Evolutionary conservation across 495 filamentous ascomycete species (phyloP), one percentile per base, ranked within the genome.

Genomic region (Aspergillus taichungensis): DNA sequence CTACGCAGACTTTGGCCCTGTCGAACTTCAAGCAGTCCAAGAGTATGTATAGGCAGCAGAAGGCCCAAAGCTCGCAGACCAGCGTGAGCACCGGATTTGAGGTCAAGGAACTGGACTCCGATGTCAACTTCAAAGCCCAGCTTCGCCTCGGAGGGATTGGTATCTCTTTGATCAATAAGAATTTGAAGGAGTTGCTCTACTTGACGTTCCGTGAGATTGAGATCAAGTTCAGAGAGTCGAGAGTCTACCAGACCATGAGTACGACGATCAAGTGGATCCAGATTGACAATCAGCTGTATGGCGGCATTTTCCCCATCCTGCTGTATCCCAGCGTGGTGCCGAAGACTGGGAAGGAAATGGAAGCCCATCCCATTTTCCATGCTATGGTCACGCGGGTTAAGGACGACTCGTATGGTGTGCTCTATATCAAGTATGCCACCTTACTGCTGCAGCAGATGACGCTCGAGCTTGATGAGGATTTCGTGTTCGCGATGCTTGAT

Each of bases 321-420:
- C 72, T 97, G 33, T 98, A 98, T 59, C 92, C 92, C 8, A 95
- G 88, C 62, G 92, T 98, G n/a, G 92, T 98, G 8, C 94, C 94
- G 2, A 97, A 97, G 71, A 92, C 89, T 46, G 89, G 88, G 24
- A 91, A 88, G 65, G 94, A 98, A 64, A 94, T 95, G 67, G 94
- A 96, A 49, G 82, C 88, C 8, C 92, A 98, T 67, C 92, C 92
- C 1, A 96, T 90, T 34, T 77, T 98, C 57, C 91, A 95, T 53
- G 77, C 84, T 33, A 88, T 85, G 79, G 72, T 96, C 30, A 95
- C 90, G 10, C 76, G 89, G 24, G 91, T 98, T 57, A 97, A 97
- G 65, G 94, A 98, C 56, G 91, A 98, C 60, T 94, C 90, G 3
- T 97, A 96, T 54, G 92, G 92, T 51, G 94, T 98, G 37, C 74